Conservation (phyloP, 805 yeast species). For the Komagataella pseudopastoris region DNA sequence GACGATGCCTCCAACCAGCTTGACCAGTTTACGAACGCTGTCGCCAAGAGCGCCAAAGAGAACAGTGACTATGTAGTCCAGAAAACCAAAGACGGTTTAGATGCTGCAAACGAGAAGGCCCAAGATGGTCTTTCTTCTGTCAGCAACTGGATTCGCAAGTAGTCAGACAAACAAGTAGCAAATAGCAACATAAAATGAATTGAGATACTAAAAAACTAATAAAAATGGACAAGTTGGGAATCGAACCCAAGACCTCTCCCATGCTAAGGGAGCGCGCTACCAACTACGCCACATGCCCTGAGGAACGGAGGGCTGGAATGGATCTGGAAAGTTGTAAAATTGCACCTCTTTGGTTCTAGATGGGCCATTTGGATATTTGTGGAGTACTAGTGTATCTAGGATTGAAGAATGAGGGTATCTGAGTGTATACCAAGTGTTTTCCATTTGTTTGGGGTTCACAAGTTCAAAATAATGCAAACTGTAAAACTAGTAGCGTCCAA, state of each 20-base stretch:
- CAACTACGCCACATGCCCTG: constrained; percentile 75
- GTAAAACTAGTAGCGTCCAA: too few species aligned
- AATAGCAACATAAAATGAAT: neutral
- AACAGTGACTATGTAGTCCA: constrained; percentile 5
- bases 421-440: too few species aligned
- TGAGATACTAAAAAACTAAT: constrained; percentile 7
- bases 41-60: constrained; percentile 12
- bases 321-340: too few species aligned
- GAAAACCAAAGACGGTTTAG: constrained; percentile 7
- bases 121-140: constrained; percentile 10
- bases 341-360: too few species aligned
- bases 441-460: too few species aligned
- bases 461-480: too few species aligned
- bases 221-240: constrained; percentile 60
- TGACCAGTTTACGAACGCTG: constrained; percentile 1
- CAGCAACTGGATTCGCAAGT: constrained; percentile 8
- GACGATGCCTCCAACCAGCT: constrained; percentile 12
- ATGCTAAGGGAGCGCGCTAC: constrained; percentile 77
- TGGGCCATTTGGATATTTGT: too few species aligned
- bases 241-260: constrained; percentile 77
- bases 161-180: neutral
- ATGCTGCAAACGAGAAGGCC: constrained; percentile 9
- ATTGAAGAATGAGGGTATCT: too few species aligned
- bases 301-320: neutral
- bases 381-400: too few species aligned